Base-by-base conservation (phyloP, 2,329 filamentous ascomycete species). In the Aspergillus sp. region DNA sequence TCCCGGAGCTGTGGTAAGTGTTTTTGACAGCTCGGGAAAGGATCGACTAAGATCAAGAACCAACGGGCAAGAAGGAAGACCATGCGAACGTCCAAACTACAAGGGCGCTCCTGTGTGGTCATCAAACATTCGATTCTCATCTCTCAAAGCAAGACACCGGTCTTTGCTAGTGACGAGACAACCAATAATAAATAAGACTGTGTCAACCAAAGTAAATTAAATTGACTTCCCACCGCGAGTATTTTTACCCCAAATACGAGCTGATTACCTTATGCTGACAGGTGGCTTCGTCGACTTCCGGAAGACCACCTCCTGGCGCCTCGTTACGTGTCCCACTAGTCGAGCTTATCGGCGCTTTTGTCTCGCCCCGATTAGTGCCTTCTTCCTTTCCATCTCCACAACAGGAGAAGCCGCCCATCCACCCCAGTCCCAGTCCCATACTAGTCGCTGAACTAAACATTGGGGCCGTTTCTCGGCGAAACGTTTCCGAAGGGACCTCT, bases 1-100 rank as follows among this genome's bases (percentile, higher is more conserved):
- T 50, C 8, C 27, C 27, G n/a, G 9, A 48, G 9, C 14, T 35
- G 45, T 45, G 45, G 45, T 46, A 39, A 54, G 52, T 57, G 58
- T 49, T 52, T 56, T n/a, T 55, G 58, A 62, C 58, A 47, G 56
- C 58, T 52, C 59, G 44, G 61, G 60, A 44, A 60, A 61, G 59
- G 62, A 64, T 64, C 61, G 53, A 40, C 62, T 57, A 62, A 61
- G 59, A 58, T 63, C 61, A 63, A 60, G 55, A 62, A 59, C 57
- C 59, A 56, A 51, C 21, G 39, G 47, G 1, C 23, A 7, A 25
- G 23, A n/a, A 40, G 33, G 41, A 40, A 45, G 19, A 56, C 45
- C 44, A 49, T 40, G 19, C 55, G 50, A 57, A 52, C 51, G 35
- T 45, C 49, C 37, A 43, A 54, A 17, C 35, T 43, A 14, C 7